Evolutionary conservation across 805 yeast genomes (phyloP).

Genomic region (Saitoella complicata): DNA sequence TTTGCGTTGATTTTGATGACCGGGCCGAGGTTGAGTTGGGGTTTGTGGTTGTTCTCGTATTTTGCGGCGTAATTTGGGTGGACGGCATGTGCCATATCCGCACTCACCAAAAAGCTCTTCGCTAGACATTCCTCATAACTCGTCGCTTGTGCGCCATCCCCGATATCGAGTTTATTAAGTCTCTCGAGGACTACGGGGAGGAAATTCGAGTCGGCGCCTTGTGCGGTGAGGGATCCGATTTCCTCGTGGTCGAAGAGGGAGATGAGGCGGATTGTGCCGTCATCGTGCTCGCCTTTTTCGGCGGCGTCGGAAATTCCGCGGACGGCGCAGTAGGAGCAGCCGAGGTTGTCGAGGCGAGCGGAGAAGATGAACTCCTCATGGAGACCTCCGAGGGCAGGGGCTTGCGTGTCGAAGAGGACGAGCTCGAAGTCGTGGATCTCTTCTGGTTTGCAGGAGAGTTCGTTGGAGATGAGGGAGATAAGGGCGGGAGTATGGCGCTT

Average conservation of each 20-base stretch:
- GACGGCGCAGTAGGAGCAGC: slow-evolving; percentile 58
- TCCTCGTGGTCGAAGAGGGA: slow-evolving; percentile 93
- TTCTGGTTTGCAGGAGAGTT: slow-evolving; percentile 15
- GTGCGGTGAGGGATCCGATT: slow-evolving; percentile 83
- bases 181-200: slow-evolving; percentile 64
- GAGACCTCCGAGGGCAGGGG: slow-evolving; percentile 71
- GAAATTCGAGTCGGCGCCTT: slow-evolving; percentile 91
- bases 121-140: slow-evolving; percentile 16
- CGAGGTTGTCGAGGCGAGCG: slow-evolving; percentile 80
- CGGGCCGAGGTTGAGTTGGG: slow-evolving; percentile 75
- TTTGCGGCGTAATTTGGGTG: slow-evolving; percentile 76
- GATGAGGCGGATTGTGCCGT: slow-evolving; percentile 49
- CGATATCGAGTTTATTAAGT: slow-evolving; percentile 34
- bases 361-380: slow-evolving; percentile 82
- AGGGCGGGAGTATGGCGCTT: slow-evolving; percentile 1
- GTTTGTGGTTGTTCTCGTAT: slow-evolving; percentile 67
- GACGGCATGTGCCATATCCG: slow-evolving; percentile 95
- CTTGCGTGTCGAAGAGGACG: slow-evolving; percentile 69
- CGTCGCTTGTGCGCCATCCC: slow-evolving; percentile 12
- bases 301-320: slow-evolving; percentile 46
- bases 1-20: slow-evolving; percentile 88
- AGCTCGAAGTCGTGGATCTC: slow-evolving; percentile 83
- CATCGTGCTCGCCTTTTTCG: slow-evolving; percentile 25
- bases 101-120: slow-evolving; percentile 73
- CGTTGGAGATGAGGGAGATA: slow-evolving; percentile 1